Conservation (phyloP, 2,329 filamentous ascomycete species). For the Coniochaeta sp. region DNA sequence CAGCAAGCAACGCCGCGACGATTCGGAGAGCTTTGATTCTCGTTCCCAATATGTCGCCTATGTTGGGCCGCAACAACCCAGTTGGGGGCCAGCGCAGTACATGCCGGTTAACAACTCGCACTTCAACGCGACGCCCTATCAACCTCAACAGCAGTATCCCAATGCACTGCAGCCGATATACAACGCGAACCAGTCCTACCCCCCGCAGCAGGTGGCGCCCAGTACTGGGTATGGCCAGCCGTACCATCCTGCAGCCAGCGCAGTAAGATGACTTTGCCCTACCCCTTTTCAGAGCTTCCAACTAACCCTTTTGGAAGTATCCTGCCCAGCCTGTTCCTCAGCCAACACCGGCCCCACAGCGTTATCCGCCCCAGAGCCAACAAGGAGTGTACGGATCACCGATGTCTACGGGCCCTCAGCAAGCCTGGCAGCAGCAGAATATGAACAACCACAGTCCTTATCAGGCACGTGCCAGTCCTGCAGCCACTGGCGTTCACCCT, state of each 20-base stretch:
- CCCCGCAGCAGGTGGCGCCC: constrained; percentile 30
- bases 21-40: constrained; percentile 59
- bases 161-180: constrained; percentile 41
- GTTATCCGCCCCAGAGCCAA: constrained; percentile 27
- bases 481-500: constrained; percentile 17
- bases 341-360: constrained; percentile 14
- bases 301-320: constrained; percentile 20
- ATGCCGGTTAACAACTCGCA: constrained; percentile 35
- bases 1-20: constrained; percentile 54
- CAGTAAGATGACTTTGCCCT: constrained; percentile 32
- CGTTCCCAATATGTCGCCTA: constrained; percentile 64
- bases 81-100: constrained; percentile 53
- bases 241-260: constrained; percentile 37
- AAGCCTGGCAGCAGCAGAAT: constrained; percentile 24
- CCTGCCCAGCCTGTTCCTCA: constrained; percentile 22
- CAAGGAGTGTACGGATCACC: constrained; percentile 26
- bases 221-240: constrained; percentile 32
- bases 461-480: constrained; percentile 17
- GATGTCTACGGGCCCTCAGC: constrained; percentile 24
- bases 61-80: constrained; percentile 49
- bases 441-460: constrained; percentile 23
- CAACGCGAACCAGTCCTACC: constrained; percentile 34
- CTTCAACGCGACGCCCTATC: constrained; percentile 23
- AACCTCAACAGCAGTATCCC: constrained; percentile 35
- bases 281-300: neutral